Conservation (phyloP, 106 monocot genomes). For the Alisma plantagoaquatica region DNA sequence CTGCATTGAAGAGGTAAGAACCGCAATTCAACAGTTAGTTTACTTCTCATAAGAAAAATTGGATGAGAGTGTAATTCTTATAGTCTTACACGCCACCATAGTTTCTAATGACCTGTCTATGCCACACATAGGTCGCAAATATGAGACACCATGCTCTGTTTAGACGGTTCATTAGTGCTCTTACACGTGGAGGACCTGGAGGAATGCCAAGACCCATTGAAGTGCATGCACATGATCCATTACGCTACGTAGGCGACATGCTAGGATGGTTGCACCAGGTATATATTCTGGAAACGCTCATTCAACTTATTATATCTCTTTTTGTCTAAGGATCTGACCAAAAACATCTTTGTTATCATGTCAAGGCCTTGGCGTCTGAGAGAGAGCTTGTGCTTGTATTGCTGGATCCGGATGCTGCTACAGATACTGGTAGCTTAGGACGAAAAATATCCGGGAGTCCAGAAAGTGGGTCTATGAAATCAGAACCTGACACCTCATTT, state of each 20-base stretch:
- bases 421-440: conserved; percentile 43
- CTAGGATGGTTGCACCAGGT: conserved; percentile 99
- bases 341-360: neutral
- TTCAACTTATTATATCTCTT: no score
- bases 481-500: conserved; percentile 49
- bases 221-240: conserved; percentile 99
- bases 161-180: conserved; percentile 95
- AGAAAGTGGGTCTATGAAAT: conserved; percentile 46
- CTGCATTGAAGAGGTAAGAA: conserved; percentile 90
- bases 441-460: conserved; percentile 19
- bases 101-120: no score
- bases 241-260: conserved; percentile 99
- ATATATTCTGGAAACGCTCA: no score
- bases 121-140: conserved; percentile 83
- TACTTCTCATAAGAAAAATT: no score
- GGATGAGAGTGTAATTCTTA: no score
- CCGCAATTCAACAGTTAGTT: neutral
- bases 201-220: conserved; percentile 94
- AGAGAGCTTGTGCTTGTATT: conserved; percentile 79
- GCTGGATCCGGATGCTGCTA: conserved; percentile 69
- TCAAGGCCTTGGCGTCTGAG: conserved; percentile 92
- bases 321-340: neutral
- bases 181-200: conserved; percentile 97
- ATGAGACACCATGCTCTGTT: conserved; percentile 99
- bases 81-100: no score